These are phyloP conservation scores for Sporothrix luriei DNA, from an alignment of 2,329 filamentous ascomycete species.

Conservation along the genomic window DNA sequence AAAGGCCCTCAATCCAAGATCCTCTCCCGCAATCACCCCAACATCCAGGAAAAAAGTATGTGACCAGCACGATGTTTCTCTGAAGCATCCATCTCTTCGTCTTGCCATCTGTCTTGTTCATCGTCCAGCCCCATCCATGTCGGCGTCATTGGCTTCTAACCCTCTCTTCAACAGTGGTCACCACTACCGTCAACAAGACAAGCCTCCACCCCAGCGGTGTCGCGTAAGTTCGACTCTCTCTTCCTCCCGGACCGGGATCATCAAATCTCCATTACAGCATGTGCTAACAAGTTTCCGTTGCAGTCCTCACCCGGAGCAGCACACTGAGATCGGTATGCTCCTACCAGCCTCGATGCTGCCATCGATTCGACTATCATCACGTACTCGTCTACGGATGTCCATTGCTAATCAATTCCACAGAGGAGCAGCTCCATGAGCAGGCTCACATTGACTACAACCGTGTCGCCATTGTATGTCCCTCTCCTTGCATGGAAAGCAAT, in stretches of 20 bases:
- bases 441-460: slow-evolving; percentile 99
- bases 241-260: slow-evolving; percentile 17
- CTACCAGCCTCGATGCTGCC: neutral
- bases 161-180: slow-evolving; percentile 50
- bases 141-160: slow-evolving; percentile 32
- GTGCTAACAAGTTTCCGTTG: slow-evolving; percentile 26
- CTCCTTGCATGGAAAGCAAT: neutral
- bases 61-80: slow-evolving; percentile 20
- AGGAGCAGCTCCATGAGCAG: slow-evolving; percentile 95
- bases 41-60: slow-evolving; percentile 41
- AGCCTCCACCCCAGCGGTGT: slow-evolving; percentile 88
- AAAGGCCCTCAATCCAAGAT: slow-evolving; percentile 51
- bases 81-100: neutral
- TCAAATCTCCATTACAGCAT: neutral
- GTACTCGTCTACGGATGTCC: neutral
- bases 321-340: slow-evolving; percentile 79
- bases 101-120: slow-evolving; percentile 36
- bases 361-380: neutral
- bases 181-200: slow-evolving; percentile 80
- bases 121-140: slow-evolving; percentile 2
- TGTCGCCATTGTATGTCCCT: slow-evolving; percentile 82
- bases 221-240: slow-evolving; percentile 64
- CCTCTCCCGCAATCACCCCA: slow-evolving; percentile 41
- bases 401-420: slow-evolving; percentile 40
- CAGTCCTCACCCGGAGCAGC: slow-evolving; percentile 74